Conservation (phyloP, 495 filamentous ascomycete genomes). For the Penicillium fimorum region DNA sequence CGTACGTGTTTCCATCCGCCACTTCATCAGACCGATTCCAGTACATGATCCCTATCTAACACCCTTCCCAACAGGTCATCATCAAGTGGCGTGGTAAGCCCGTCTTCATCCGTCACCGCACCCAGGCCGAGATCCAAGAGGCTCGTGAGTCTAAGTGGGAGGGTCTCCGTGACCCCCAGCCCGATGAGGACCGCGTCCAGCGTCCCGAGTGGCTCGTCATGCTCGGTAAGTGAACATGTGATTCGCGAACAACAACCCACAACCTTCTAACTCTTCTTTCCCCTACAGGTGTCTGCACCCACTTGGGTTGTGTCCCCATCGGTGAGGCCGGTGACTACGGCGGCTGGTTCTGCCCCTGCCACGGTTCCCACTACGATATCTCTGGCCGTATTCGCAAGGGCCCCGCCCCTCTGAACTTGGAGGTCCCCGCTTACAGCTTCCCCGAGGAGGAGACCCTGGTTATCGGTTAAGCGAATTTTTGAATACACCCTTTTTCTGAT, state of each 20-base stretch:
- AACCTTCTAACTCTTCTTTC: conserved; percentile 13
- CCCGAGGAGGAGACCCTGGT: conserved; percentile 73
- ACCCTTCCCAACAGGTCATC: conserved; percentile 65
- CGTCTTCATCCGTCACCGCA: conserved; percentile 99
- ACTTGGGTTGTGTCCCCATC: conserved; percentile 98
- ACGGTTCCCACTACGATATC: conserved; percentile 99
- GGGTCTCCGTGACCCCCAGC: conserved; percentile 82
- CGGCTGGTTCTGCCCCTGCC: conserved; percentile 99
- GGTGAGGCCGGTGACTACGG: conserved; percentile 97
- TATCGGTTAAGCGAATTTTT: conserved; percentile 62
- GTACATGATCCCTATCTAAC: conserved; percentile 13
- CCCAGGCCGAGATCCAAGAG: conserved; percentile 78
- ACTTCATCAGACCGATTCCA: conserved; percentile 2
- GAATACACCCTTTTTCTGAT: conserved; percentile 16
- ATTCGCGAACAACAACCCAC: neutral
- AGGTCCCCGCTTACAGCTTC: conserved; percentile 89
- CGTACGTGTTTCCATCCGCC: conserved; percentile 53
- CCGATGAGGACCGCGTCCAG: conserved; percentile 90
- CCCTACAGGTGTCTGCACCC: conserved; percentile 85
- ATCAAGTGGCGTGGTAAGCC: conserved; percentile 99
- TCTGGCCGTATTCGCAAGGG: conserved; percentile 94
- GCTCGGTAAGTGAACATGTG: conserved; percentile 65
- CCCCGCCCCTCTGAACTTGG: conserved; percentile 94
- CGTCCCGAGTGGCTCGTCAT: conserved; percentile 99
- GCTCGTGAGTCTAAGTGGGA: conserved; percentile 75